These are phyloP conservation scores for Hyparrhenia diplandra DNA, from an alignment of 176 grass and related monocot species.

Conservation along the genomic window DNA sequence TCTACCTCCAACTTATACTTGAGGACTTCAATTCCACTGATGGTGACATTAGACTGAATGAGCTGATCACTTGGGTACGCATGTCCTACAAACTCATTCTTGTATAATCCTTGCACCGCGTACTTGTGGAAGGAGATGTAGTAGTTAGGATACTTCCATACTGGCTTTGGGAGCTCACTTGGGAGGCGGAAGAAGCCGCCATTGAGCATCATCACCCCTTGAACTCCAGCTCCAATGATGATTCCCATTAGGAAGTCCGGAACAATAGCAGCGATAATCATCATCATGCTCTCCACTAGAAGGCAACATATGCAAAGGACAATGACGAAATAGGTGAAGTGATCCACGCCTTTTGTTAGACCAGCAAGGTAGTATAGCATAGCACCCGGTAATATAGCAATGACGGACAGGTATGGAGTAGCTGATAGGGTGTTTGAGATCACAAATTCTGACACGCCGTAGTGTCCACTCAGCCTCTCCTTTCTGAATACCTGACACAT, in stretches of 20 bases:
- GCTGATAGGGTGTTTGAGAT: constrained; percentile 45
- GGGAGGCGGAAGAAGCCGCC: constrained; percentile 45
- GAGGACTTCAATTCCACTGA: constrained; percentile 24
- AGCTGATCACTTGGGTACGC: constrained; percentile 28
- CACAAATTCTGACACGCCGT: constrained; percentile 40
- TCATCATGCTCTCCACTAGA: constrained; percentile 41
- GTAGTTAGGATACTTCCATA: constrained; percentile 50
- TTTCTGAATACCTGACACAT: constrained; percentile 41
- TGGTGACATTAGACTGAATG: constrained; percentile 5
- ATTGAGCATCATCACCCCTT: constrained; percentile 33
- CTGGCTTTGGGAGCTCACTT: constrained; percentile 30
- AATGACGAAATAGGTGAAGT: constrained; percentile 23
- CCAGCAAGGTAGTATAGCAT: constrained; percentile 36
- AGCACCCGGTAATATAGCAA: constrained; percentile 11
- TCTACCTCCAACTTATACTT: constrained; percentile 34
- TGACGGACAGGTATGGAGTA: constrained; percentile 22
- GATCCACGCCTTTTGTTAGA: constrained; percentile 18
- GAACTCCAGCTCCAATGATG: constrained; percentile 33
- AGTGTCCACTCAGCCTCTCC: constrained; percentile 47
- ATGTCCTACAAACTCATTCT: constrained; percentile 44
- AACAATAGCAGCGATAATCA: constrained; percentile 22
- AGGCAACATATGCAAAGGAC: constrained; percentile 17
- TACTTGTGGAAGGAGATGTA: constrained; percentile 56
- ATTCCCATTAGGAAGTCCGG: constrained; percentile 55
- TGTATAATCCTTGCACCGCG: constrained; percentile 36